Evolutionary conservation across 495 filamentous ascomycete species (phyloP).

Genomic region (Aspergillus indologenus): DNA sequence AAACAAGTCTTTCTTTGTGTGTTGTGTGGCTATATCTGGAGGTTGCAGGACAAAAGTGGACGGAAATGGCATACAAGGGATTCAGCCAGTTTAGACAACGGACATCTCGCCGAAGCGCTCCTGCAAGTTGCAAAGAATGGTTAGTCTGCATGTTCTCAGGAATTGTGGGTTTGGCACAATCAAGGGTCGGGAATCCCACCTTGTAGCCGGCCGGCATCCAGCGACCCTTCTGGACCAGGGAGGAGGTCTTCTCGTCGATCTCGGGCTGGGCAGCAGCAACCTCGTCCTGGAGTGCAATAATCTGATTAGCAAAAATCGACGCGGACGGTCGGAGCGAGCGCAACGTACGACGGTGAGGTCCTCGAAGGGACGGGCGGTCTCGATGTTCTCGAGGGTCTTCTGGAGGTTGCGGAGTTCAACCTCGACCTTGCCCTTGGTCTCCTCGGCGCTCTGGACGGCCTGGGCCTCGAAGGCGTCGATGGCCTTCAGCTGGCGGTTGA

Average conservation of each 20-base stretch:
- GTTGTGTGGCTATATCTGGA: slow-evolving; percentile 31
- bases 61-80: slow-evolving; percentile 22
- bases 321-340: background rate
- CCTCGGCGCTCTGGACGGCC: slow-evolving; percentile 93
- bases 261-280: slow-evolving; percentile 88
- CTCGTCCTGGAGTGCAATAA: slow-evolving; percentile 70
- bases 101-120: slow-evolving; percentile 99
- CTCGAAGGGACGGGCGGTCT: slow-evolving; percentile 92
- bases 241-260: slow-evolving; percentile 89
- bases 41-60: slow-evolving; percentile 35
- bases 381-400: slow-evolving; percentile 94
- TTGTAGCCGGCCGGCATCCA: slow-evolving; percentile 98
- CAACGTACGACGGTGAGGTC: slow-evolving; percentile 93
- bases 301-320: slow-evolving; percentile 10
- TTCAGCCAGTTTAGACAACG: slow-evolving; percentile 63
- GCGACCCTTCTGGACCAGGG: slow-evolving; percentile 93
- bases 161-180: background rate
- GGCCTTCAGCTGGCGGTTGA: slow-evolving; percentile 87
- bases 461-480: slow-evolving; percentile 97
- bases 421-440: slow-evolving; percentile 93
- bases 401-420: slow-evolving; percentile 86
- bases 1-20: slow-evolving; percentile 17
- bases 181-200: slow-evolving; percentile 51
- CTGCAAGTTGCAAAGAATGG: slow-evolving; percentile 41
- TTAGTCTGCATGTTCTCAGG: slow-evolving; percentile 1